Percentiles rank a stretch among this genome's conserved stretches.
Conservation (phyloP, 495 filamentous ascomycete species). For the Aspergillus panamensis region DNA sequence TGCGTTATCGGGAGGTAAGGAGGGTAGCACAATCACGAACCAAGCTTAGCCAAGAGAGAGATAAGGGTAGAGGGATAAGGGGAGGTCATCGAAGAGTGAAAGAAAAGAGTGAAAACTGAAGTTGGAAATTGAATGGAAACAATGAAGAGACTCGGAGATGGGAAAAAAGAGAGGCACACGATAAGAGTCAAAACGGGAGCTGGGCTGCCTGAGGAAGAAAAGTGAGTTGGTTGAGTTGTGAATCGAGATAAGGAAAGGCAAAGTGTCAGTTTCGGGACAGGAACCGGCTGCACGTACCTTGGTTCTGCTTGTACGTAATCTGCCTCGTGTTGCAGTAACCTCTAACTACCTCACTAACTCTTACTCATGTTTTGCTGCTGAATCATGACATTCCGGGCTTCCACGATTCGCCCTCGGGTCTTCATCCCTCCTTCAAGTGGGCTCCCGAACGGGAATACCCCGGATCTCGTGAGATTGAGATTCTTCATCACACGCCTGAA, state of each 20-base stretch:
- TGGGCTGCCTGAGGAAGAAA: conserved; percentile 1
- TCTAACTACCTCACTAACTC: too few species aligned
- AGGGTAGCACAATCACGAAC: too few species aligned
- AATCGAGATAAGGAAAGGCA: conserved; percentile 17
- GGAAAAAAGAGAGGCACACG: not conserved
- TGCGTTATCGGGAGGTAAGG: conserved; percentile 9
- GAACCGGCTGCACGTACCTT: not conserved
- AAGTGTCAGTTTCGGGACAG: conserved; percentile 12
- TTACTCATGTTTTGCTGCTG: too few species aligned
- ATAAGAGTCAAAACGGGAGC: not conserved
- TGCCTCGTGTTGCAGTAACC: too few species aligned
- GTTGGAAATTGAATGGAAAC: not conserved
- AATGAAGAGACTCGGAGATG: not conserved
- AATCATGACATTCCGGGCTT: not conserved
- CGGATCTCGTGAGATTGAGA: not conserved
- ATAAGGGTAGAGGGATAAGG: not conserved
- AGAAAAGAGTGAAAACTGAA: not conserved
- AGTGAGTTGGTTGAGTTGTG: not conserved
- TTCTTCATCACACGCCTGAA: too few species aligned
- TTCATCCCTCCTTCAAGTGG: not conserved
- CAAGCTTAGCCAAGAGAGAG: not conserved
- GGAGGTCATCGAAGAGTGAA: not conserved
- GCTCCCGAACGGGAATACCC: not conserved
- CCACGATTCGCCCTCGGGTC: not conserved
- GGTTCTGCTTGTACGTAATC: not conserved